These are phyloP conservation scores for Lippia alba DNA, from an alignment of 305 asterid genomes.

Conservation along the genomic window DNA sequence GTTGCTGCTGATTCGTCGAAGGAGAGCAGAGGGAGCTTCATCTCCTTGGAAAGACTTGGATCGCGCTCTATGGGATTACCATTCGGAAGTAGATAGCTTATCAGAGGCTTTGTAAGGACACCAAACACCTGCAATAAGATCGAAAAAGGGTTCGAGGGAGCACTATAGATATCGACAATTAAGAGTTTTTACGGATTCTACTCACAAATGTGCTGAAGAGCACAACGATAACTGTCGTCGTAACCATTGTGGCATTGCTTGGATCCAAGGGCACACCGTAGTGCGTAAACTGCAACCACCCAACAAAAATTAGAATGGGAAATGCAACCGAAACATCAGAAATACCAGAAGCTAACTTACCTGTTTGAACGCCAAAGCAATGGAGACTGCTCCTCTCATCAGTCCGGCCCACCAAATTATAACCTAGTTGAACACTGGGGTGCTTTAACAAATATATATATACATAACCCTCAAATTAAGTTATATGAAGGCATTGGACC, in stretches of 20 bases:
- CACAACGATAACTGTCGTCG: conserved; percentile 70
- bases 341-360: conserved; percentile 36
- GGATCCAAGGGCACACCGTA: conserved; percentile 77
- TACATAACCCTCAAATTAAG: background rate
- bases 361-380: conserved; percentile 96
- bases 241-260: conserved; percentile 72
- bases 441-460: background rate
- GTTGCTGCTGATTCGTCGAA: conserved; percentile 78
- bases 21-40: conserved; percentile 81
- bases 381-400: conserved; percentile 98
- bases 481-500: background rate
- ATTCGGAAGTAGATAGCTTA: conserved; percentile 66
- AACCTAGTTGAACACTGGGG: conserved; percentile 45
- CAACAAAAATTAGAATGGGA: background rate
- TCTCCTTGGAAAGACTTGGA: conserved; percentile 62
- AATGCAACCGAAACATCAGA: too few relatives aligned
- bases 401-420: conserved; percentile 98
- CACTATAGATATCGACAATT: background rate
- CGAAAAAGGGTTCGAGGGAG: background rate
- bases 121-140: conserved; percentile 77
- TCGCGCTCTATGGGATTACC: conserved; percentile 52
- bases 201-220: conserved; percentile 90
- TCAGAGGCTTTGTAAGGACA: conserved; percentile 78
- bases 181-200: background rate
- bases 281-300: conserved; percentile 66